Conservation (phyloP, 768 basidiomycete genomes). For the Boletus rubroflammeus region DNA sequence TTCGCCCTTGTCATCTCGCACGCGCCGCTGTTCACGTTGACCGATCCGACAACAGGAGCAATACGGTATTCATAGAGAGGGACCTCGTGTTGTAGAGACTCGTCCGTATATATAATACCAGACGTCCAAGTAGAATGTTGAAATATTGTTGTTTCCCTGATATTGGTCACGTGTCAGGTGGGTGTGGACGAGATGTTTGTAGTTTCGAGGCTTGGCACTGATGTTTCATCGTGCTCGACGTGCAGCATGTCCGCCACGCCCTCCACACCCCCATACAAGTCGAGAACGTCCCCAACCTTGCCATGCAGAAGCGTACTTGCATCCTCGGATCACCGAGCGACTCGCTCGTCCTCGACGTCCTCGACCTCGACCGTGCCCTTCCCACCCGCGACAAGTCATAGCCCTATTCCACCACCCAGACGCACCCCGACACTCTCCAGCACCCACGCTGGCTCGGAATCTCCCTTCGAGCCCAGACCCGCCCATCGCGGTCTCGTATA, state of each 20-base stretch:
- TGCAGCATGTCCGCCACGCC: slow-evolving; percentile 34
- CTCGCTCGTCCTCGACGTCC: not conserved
- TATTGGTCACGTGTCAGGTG: slow-evolving; percentile 29
- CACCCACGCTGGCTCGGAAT: slow-evolving; percentile 10
- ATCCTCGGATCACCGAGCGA: not conserved
- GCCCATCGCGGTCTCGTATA: not conserved
- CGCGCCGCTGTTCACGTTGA: slow-evolving; percentile 30
- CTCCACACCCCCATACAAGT: slow-evolving; percentile 20
- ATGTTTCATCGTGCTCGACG: slow-evolving; percentile 4
- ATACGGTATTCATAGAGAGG: slow-evolving; percentile 29
- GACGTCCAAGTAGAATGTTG: not conserved
- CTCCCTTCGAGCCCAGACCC: slow-evolving; percentile 22
- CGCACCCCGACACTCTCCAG: slow-evolving; percentile 8
- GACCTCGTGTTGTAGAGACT: slow-evolving; percentile 16
- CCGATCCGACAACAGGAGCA: slow-evolving; percentile 32
- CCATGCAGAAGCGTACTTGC: not conserved
- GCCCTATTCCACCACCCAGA: slow-evolving; percentile 2
- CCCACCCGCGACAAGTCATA: slow-evolving; percentile 6
- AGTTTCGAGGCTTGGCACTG: not conserved
- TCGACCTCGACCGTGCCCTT: slow-evolving; percentile 21
- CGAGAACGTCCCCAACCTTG: not conserved
- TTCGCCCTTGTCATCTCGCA: slow-evolving; percentile 32
- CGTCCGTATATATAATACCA: slow-evolving; percentile 21
- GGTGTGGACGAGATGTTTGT: slow-evolving; percentile 4
- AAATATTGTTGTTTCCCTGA: not conserved